Conservation (phyloP, 2,329 filamentous ascomycete species). For the Phaeomoniella chlamydospora region DNA sequence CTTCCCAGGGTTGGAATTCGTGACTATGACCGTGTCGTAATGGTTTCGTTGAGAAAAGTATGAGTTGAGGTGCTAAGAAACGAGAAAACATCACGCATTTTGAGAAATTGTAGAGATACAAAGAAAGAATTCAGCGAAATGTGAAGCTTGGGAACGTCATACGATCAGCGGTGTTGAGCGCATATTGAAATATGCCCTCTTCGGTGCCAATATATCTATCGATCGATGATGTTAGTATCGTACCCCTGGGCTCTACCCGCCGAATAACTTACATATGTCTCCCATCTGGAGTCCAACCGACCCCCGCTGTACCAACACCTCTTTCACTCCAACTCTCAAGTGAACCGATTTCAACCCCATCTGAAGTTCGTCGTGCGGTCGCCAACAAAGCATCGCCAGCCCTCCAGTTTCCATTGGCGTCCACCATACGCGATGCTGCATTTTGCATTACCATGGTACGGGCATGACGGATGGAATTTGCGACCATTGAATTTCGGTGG, state of each 20-base stretch:
- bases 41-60: no score
- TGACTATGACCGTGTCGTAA: no score
- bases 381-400: conserved; percentile 13
- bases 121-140: conserved; percentile 18
- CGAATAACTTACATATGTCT: conserved; percentile 26
- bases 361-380: conserved; percentile 14
- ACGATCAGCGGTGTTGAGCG: conserved; percentile 29
- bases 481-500: background rate
- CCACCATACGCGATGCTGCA: conserved; percentile 1
- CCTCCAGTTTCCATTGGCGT: conserved; percentile 13
- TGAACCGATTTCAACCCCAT: conserved; percentile 19
- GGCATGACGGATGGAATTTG: background rate
- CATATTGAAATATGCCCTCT: conserved; percentile 32
- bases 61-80: no score
- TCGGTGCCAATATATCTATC: conserved; percentile 31
- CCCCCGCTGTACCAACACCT: conserved; percentile 27
- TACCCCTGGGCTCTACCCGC: background rate
- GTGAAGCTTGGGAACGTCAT: conserved; percentile 30
- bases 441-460: background rate
- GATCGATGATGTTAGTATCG: conserved; percentile 5
- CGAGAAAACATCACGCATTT: no score
- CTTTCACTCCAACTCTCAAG: conserved; percentile 19
- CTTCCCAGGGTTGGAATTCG: no score
- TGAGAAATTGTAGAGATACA: no score
- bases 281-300: conserved; percentile 32